Conservation (phyloP, 306 rosid species). For the Gastrolobium villosum region DNA sequence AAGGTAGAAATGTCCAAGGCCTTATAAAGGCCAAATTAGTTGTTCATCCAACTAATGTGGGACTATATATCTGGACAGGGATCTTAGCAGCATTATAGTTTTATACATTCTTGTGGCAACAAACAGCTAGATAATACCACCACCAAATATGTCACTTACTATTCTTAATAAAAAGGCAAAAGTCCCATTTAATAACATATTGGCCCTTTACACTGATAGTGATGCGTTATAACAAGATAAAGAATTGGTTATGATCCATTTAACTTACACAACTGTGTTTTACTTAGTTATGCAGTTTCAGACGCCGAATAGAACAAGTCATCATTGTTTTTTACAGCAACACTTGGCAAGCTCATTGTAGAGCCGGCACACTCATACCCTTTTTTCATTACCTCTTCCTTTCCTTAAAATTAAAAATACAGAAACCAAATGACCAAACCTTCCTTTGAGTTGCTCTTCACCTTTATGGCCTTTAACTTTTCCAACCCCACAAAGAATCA, state of each 20-base stretch:
- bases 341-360: constrained; percentile 64
- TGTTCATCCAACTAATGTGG: too few relatives aligned
- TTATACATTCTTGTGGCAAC: constrained; percentile 25
- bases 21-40: too few relatives aligned
- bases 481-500: constrained; percentile 12
- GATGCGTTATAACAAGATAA: constrained; percentile 38
- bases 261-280: constrained; percentile 24
- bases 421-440: not conserved
- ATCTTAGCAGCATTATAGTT: constrained; percentile 2
- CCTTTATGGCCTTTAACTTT: not conserved
- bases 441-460: not conserved
- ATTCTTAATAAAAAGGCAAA: not conserved
- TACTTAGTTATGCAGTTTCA: constrained; percentile 14
- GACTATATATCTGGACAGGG: too few relatives aligned
- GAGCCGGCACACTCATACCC: constrained; percentile 58
- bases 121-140: not conserved
- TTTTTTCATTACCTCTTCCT: constrained; percentile 7
- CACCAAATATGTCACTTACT: constrained; percentile 11
- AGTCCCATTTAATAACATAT: constrained; percentile 7
- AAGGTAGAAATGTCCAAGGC: too few relatives aligned
- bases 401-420: not conserved
- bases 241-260: constrained; percentile 6
- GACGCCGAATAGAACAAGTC: constrained; percentile 80
- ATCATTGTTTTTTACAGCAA: constrained; percentile 70
- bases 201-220: constrained; percentile 43